phyloP scores from a whole-genome alignment of 164 flowering plant genomes.

The Kalanchoe fedtschenkoi region DNA sequence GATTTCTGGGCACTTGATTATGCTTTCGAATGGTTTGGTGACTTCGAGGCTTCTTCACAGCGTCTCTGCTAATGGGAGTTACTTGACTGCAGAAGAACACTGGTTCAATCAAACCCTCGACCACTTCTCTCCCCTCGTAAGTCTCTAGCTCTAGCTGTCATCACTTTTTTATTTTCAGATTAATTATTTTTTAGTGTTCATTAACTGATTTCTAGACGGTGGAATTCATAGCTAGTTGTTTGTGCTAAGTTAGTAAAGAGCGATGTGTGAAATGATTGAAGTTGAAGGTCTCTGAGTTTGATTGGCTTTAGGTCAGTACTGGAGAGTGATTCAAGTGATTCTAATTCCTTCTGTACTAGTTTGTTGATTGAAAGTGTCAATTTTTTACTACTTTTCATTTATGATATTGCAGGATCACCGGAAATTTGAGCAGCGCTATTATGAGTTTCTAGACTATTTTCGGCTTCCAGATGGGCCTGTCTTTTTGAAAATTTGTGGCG shows the following conservation, averaged over 20 bases:
- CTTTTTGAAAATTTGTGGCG: conserved; percentile 78
- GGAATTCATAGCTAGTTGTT: too few relatives aligned
- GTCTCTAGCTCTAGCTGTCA: neutral
- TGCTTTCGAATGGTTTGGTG: neutral
- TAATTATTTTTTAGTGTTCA: neutral
- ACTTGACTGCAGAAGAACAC: conserved; percentile 49
- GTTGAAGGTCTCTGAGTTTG: too few relatives aligned
- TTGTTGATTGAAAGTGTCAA: neutral
- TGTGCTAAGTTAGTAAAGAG: too few relatives aligned
- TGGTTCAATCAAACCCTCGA: conserved; percentile 92
- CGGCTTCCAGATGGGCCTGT: conserved; percentile 76
- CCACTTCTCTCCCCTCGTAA: conserved; percentile 83
- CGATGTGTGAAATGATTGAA: too few relatives aligned
- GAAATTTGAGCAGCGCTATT: conserved; percentile 67
- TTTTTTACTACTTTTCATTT: neutral
- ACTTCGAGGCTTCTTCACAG: neutral
- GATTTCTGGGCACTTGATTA: neutral
- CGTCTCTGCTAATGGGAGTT: conserved; percentile 11
- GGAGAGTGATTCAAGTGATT: too few relatives aligned
- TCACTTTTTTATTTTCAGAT: neutral
- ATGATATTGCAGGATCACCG: conserved; percentile 59
- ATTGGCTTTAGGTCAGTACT: too few relatives aligned
- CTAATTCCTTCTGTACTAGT: neutral
- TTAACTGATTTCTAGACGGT: too few relatives aligned
- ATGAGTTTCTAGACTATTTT: conserved; percentile 71